Conservation (phyloP, 352 stramenopile species). For the Aphanomyces euteiches region DNA sequence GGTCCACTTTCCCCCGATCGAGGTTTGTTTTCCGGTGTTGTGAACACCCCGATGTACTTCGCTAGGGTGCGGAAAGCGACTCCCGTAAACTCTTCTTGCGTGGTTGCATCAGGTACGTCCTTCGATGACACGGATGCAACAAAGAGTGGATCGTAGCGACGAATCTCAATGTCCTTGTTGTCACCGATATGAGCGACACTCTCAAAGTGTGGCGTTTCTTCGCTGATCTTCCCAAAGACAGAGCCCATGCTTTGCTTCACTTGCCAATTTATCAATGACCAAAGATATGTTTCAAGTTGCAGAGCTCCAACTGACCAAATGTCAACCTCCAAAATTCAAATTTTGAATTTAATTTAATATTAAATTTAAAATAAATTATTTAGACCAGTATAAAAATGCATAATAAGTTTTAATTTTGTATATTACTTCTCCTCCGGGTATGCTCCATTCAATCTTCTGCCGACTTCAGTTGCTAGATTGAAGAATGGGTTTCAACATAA, state of each 20-base stretch:
- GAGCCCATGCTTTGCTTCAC: constrained; percentile 8
- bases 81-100: constrained; percentile 4
- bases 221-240: constrained; percentile 32
- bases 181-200: constrained; percentile 6
- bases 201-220: constrained; percentile 30
- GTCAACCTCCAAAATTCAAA: no score
- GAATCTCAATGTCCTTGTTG: constrained; percentile 27
- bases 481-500: no score
- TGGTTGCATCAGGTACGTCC: constrained; percentile 14
- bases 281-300: no score
- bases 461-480: no score
- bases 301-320: no score
- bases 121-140: constrained; percentile 26
- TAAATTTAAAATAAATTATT: neutral
- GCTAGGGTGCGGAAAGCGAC: constrained; percentile 21
- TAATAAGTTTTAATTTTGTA: neutral
- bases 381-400: neutral
- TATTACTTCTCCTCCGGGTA: no score
- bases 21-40: constrained; percentile 10
- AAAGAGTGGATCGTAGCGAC: constrained; percentile 23
- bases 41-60: constrained; percentile 33
- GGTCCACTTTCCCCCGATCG: neutral
- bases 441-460: no score
- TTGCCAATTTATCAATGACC: no score
- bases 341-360: constrained; percentile 1